A percentile compares a stretch with the other conserved stretches of the same genome.
Evolutionary conservation across 192 early-diverging fungal genomes (phyloP).

Genomic region (Linnemannia elongata): DNA sequence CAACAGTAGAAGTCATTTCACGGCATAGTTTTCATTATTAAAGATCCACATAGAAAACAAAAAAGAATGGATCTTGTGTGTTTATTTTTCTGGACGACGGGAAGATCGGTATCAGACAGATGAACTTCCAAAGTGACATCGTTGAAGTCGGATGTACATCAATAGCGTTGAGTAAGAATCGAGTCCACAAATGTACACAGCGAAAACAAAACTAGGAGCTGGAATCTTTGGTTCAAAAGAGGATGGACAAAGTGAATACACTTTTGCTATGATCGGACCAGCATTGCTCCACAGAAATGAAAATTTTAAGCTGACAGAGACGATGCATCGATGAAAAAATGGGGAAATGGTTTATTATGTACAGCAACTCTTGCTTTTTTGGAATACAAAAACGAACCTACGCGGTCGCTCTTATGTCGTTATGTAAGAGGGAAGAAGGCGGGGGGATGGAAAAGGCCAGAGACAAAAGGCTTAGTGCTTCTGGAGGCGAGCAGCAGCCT

Average conservation of each 20-base stretch:
- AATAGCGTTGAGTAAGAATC: neutral
- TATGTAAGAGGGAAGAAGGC: neutral
- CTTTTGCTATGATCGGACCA: too few relatives aligned
- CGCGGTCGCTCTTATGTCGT: neutral
- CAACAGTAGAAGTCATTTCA: conserved; percentile 6
- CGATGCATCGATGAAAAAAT: neutral
- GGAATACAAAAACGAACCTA: neutral
- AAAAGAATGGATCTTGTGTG: neutral
- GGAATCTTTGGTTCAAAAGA: too few relatives aligned
- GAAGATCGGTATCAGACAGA: neutral
- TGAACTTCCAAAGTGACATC: too few relatives aligned
- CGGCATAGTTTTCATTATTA: conserved; percentile 1
- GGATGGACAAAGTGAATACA: too few relatives aligned
- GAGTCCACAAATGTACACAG: neutral
- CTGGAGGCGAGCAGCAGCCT: conserved; percentile 45
- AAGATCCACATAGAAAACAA: conserved; percentile 4
- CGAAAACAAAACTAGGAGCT: too few relatives aligned
- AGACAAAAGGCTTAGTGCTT: neutral
- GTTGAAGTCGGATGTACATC: too few relatives aligned
- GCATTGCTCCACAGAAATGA: neutral
- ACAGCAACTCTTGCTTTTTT: conserved; percentile 2
- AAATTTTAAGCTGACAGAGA: neutral
- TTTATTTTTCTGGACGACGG: neutral
- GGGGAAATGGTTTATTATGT: neutral
- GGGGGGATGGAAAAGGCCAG: neutral